A percentile compares a stretch with the other conserved stretches of the same genome.
phyloP scores from a whole-genome alignment of 164 flowering plant genomes.

The Magnolia kwangsiensis region DNA sequence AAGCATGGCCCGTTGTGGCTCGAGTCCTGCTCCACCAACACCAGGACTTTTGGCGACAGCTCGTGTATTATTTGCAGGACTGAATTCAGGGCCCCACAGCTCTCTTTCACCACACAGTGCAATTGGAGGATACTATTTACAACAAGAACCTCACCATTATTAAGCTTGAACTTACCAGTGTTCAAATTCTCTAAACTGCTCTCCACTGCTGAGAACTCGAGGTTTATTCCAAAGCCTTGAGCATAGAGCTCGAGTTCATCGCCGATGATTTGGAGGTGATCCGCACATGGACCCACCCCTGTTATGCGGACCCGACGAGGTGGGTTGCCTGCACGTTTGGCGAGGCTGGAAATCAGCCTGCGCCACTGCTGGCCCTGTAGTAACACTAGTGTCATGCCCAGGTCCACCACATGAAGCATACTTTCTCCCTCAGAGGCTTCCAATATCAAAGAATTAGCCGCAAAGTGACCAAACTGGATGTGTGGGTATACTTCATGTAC shows the following conservation, averaged over 20 bases:
- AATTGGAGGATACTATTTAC: slow-evolving; percentile 58
- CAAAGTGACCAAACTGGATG: slow-evolving; percentile 58
- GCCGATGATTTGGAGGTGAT: slow-evolving; percentile 32
- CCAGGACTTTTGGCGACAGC: slow-evolving; percentile 40
- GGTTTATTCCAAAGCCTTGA: slow-evolving; percentile 29
- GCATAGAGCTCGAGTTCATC: slow-evolving; percentile 42
- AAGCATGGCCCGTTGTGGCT: slow-evolving; percentile 68
- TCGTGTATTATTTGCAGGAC: slow-evolving; percentile 47
- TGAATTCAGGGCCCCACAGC: slow-evolving; percentile 57
- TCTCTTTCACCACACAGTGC: slow-evolving; percentile 63
- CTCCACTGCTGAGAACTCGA: slow-evolving; percentile 42
- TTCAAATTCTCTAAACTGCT: slow-evolving; percentile 45
- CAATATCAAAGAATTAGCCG: slow-evolving; percentile 46
- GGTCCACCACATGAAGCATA: slow-evolving; percentile 55
- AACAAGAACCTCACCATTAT: slow-evolving; percentile 36
- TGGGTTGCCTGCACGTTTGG: slow-evolving; percentile 34
- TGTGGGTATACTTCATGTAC: slow-evolving; percentile 56
- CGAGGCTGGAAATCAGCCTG: slow-evolving; percentile 43
- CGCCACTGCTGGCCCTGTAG: slow-evolving; percentile 60
- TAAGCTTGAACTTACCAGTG: slow-evolving; percentile 30
- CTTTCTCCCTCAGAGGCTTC: slow-evolving; percentile 75
- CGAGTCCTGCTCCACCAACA: slow-evolving; percentile 57
- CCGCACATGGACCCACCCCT: slow-evolving; percentile 33
- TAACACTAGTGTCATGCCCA: slow-evolving; percentile 57
- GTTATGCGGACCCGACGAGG: slow-evolving; percentile 43